A percentile compares a stretch with the other conserved stretches of the same genome.
Evolutionary conservation across 331 rosid species (phyloP).

Genomic region (Quercus tomentella): DNA sequence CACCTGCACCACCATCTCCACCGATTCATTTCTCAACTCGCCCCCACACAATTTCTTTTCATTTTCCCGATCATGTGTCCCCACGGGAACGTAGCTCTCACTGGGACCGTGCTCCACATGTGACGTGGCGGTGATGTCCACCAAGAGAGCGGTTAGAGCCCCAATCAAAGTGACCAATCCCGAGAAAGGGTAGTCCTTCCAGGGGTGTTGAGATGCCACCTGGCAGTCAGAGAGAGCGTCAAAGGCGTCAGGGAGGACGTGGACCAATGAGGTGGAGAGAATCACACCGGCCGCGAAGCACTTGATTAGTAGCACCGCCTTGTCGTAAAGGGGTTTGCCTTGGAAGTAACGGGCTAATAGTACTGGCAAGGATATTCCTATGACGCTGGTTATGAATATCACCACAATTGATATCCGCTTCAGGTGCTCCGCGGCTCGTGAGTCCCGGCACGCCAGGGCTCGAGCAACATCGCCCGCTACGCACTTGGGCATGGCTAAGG

Average conservation of each 20-base stretch:
- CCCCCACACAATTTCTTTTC: constrained; percentile 20
- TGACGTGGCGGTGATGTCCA: constrained; percentile 71
- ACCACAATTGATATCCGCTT: constrained; percentile 58
- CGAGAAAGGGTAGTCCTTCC: constrained; percentile 88
- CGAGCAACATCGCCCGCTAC: constrained; percentile 32
- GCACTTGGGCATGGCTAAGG: constrained; percentile 39
- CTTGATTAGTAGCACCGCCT: constrained; percentile 56
- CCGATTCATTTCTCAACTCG: constrained; percentile 8
- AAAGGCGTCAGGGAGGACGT: constrained; percentile 94
- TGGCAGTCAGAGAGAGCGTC: constrained; percentile 83
- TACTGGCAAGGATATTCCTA: constrained; percentile 72
- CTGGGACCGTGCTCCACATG: constrained; percentile 54
- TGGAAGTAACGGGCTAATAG: constrained; percentile 66
- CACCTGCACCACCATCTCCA: neutral
- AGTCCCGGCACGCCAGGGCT: constrained; percentile 51
- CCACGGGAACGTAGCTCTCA: constrained; percentile 37
- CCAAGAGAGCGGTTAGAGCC: constrained; percentile 51
- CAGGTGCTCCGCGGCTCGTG: constrained; percentile 60
- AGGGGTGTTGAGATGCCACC: constrained; percentile 70
- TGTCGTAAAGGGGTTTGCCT: constrained; percentile 80
- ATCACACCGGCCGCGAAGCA: constrained; percentile 97
- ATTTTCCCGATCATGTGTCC: constrained; percentile 21
- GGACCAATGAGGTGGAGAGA: constrained; percentile 92
- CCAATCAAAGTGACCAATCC: constrained; percentile 80
- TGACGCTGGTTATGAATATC: constrained; percentile 71